A percentile compares a stretch with the other conserved stretches of the same genome.
phyloP scores from a whole-genome alignment of 176 grass and related monocot species.

The Triticum urartu region DNA sequence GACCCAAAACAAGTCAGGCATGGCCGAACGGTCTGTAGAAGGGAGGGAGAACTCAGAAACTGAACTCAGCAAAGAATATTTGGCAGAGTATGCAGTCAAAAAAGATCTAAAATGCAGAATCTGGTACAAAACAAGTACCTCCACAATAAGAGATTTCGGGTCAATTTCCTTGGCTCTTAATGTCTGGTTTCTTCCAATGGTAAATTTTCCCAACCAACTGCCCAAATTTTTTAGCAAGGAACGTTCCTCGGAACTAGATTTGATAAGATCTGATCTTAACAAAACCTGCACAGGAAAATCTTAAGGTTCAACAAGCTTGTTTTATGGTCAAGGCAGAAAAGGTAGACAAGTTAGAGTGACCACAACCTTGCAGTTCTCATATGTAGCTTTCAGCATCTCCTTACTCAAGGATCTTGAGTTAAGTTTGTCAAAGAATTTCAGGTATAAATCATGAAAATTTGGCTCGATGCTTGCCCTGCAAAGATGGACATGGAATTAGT shows the following conservation, averaged over 20 bases:
- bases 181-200: conserved; percentile 77
- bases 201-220: conserved; percentile 89
- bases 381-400: conserved; percentile 86
- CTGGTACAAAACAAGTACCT: conserved; percentile 45
- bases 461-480: conserved; percentile 84
- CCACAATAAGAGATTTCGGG: conserved; percentile 77
- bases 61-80: background rate
- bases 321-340: background rate
- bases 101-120: background rate
- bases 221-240: conserved; percentile 88
- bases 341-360: background rate
- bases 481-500: conserved; percentile 26
- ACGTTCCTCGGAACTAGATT: conserved; percentile 87
- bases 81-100: background rate
- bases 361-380: conserved; percentile 92
- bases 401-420: conserved; percentile 78
- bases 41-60: background rate
- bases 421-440: conserved; percentile 85
- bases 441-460: conserved; percentile 91
- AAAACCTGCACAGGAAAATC: conserved; percentile 50
- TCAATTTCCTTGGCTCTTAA: conserved; percentile 87
- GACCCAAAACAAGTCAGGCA: background rate
- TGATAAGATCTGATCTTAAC: conserved; percentile 85
- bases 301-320: conserved; percentile 6
- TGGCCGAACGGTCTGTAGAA: background rate